phyloP scores from a whole-genome alignment of 768 basidiomycete species.

The Boletus eberwhitei region DNA sequence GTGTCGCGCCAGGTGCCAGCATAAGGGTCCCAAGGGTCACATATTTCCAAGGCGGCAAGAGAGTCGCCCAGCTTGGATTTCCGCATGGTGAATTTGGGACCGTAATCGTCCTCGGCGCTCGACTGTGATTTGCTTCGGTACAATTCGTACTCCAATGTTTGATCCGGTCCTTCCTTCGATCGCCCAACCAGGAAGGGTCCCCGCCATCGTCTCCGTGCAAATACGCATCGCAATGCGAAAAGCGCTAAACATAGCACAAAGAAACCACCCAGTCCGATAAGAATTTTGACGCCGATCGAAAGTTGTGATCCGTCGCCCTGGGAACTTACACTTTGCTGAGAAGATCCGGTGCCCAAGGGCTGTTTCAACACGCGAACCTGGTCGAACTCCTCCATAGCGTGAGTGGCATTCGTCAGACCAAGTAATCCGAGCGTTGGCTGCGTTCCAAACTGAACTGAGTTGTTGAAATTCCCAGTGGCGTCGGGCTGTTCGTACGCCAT shows the following conservation, averaged over 20 bases:
- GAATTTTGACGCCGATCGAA: constrained; percentile 59
- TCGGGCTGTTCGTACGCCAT: constrained; percentile 59
- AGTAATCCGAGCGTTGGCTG: constrained; percentile 57
- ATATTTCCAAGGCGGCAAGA: constrained; percentile 4
- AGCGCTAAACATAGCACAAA: constrained; percentile 52
- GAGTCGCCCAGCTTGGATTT: background rate
- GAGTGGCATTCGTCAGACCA: constrained; percentile 56
- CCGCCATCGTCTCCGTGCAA: constrained; percentile 39
- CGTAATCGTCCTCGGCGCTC: constrained; percentile 14
- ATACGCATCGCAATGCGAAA: constrained; percentile 53
- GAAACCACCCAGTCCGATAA: constrained; percentile 58
- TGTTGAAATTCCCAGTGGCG: constrained; percentile 43
- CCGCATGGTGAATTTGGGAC: constrained; percentile 11
- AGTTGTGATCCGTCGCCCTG: constrained; percentile 36
- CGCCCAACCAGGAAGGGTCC: constrained; percentile 10
- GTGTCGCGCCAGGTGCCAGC: constrained; percentile 28
- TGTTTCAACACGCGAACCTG: constrained; percentile 64
- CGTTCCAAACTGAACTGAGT: constrained; percentile 16
- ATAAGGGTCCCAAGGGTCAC: constrained; percentile 25
- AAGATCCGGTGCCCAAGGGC: constrained; percentile 39
- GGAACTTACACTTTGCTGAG: constrained; percentile 5
- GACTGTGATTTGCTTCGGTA: constrained; percentile 34
- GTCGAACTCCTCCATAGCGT: constrained; percentile 65
- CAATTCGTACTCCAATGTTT: constrained; percentile 13
- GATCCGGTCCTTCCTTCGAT: constrained; percentile 12